Evolutionary conservation across 257 asterid species (phyloP).

Genomic region (Solanum medicagineum): DNA sequence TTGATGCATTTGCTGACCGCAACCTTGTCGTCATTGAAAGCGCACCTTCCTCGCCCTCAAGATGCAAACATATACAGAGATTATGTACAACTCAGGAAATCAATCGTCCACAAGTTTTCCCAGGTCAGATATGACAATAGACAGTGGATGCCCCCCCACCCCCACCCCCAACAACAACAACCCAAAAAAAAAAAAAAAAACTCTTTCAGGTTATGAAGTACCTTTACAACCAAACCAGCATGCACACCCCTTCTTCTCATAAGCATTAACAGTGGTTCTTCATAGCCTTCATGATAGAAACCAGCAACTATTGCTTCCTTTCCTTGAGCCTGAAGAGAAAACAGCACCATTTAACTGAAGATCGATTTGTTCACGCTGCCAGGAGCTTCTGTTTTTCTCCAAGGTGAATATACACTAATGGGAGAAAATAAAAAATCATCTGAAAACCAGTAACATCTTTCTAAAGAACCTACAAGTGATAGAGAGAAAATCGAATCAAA

Average conservation of each 20-base stretch:
- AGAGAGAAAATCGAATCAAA: neutral
- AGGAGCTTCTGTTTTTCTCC: neutral
- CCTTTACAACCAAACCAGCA: slow-evolving; percentile 96
- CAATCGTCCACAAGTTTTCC: neutral
- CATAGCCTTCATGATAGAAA: slow-evolving; percentile 90
- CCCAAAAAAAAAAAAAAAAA: neutral
- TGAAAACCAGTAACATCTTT: neutral
- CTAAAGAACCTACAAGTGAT: neutral
- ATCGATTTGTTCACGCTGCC: neutral
- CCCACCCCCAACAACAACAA: neutral
- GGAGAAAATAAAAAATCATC: neutral
- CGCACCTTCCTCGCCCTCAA: slow-evolving; percentile 97
- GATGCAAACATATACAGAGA: neutral
- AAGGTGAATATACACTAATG: neutral
- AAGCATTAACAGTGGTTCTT: slow-evolving; percentile 90
- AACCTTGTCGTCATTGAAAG: slow-evolving; percentile 91
- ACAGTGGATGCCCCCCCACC: neutral
- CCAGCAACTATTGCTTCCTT: slow-evolving; percentile 93
- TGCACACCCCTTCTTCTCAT: slow-evolving; percentile 97
- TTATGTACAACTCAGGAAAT: neutral
- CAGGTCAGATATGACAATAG: neutral
- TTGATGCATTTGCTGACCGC: slow-evolving; percentile 64
- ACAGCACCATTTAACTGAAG: neutral
- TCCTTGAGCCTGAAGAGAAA: slow-evolving; percentile 51
- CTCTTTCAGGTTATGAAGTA: slow-evolving; percentile 3